Percentiles rank a stretch among this genome's conserved stretches.
Conservation (phyloP, 1,284 basidiomycete genomes). For the Mycosarcoma maydis region DNA sequence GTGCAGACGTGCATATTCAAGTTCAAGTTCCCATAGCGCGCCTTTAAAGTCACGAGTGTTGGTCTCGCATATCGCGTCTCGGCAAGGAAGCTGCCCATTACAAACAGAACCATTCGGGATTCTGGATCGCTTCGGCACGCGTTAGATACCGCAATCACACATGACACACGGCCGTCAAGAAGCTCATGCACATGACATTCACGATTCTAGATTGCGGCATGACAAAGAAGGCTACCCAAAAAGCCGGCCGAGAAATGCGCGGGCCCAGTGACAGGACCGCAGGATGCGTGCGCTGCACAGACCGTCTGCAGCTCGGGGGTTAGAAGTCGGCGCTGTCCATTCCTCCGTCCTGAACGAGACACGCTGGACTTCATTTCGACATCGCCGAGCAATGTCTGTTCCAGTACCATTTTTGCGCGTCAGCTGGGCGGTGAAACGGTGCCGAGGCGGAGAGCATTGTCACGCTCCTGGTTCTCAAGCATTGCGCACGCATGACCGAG, state of each 20-base stretch:
- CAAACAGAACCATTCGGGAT: too few species aligned
- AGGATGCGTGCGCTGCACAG: not conserved
- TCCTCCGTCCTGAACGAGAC: not conserved
- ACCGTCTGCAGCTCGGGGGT: constrained; percentile 10
- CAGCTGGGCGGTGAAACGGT: too few species aligned
- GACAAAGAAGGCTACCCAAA: too few species aligned
- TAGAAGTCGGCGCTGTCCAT: not conserved
- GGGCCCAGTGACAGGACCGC: not conserved
- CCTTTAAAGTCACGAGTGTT: not conserved
- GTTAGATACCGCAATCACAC: not conserved
- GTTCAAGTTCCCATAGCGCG: too few species aligned
- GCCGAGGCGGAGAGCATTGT: constrained; percentile 16
- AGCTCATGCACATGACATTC: too few species aligned
- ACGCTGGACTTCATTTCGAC: not conserved
- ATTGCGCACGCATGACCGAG: constrained; percentile 8
- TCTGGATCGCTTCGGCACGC: not conserved
- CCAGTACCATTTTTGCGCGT: too few species aligned
- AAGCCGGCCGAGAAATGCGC: too few species aligned
- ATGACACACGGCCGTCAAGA: too few species aligned
- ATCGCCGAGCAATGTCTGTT: too few species aligned
- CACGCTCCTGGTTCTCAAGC: not conserved
- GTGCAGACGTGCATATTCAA: not conserved
- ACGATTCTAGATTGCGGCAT: too few species aligned
- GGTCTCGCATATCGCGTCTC: not conserved
- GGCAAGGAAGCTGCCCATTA: not conserved